Base-by-base conservation (phyloP, 768 basidiomycete species). In the Leccinum uliginosum region DNA sequence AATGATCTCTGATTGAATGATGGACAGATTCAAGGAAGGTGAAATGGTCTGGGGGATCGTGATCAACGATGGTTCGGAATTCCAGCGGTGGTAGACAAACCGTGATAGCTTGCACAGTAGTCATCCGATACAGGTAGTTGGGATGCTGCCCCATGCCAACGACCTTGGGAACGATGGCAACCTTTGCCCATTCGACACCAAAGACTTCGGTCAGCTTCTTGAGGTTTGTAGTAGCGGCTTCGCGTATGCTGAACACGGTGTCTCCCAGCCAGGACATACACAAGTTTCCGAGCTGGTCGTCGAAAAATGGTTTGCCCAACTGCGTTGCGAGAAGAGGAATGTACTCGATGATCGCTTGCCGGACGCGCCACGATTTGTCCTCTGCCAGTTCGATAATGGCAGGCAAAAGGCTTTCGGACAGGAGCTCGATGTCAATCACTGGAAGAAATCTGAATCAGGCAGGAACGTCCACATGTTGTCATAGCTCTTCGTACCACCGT, bases 251-350 rank as follows among this genome's bases (percentile, higher is more conserved):
- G 77, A 89, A 99, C 17, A 99, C 97, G 32, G 91, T 97, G 73
- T 99, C 97, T 8, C 95, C 95, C 60, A 99, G 74, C 97, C 97
- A 99, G 8, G 91, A 92, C 95, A 99, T 97, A 79, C 97, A 99
- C 27, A 99, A 79, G 66, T 91, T 93, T 26, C 91, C 92, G 45
- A 99, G 83, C 71, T 96, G 93, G 66, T 98, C 97, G 72, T 99
- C 95, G 71, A 99, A 99, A 77, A 98, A 98, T 26, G 87, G 80
- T 65, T 92, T 92, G 53, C 97, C 97, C 55, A 99, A 83, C 71
- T 99, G 97, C n/a, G 89, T 94, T 44, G 97, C 95, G 47, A 99
- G 87, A 21, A 98, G 83, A n/a, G 97, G 97, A 65, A 99, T 91
- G 76, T 99, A 98, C 74, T 98, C 97, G 74, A 99, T 99, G 76